These are phyloP conservation scores for Physcomitrium patens DNA, from an alignment of 225 moss, liverwort and hornwort species.

Conservation along the genomic window DNA sequence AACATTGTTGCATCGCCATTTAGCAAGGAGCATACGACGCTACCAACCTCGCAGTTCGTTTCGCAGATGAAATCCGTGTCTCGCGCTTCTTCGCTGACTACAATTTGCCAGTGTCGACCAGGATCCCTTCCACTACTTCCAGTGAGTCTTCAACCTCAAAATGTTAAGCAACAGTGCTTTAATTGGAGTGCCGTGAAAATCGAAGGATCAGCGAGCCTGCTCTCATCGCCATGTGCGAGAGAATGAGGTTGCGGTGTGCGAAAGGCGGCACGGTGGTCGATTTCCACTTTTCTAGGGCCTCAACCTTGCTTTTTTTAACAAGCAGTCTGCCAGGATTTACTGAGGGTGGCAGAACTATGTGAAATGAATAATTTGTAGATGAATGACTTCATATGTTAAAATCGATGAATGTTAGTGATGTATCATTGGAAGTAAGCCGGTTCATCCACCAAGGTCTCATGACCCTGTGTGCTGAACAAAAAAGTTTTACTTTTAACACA, in stretches of 20 bases:
- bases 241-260: neutral
- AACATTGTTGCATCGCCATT: neutral
- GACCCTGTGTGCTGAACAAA: too few relatives aligned
- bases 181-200: neutral
- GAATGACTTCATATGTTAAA: too few relatives aligned
- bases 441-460: too few relatives aligned
- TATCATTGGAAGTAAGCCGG: too few relatives aligned
- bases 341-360: too few relatives aligned
- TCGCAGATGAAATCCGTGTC: neutral
- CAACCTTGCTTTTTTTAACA: too few relatives aligned
- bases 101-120: neutral
- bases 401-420: too few relatives aligned
- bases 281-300: too few relatives aligned
- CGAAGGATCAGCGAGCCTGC: neutral
- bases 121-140: constrained; percentile 20
- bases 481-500: too few relatives aligned
- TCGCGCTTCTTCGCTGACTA: neutral
- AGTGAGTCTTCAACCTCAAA: neutral
- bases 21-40: constrained; percentile 13
- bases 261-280: too few relatives aligned
- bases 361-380: too few relatives aligned
- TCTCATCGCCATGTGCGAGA: neutral
- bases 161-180: neutral
- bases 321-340: too few relatives aligned
- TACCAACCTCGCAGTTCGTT: neutral